phyloP scores from a whole-genome alignment of 495 filamentous ascomycete genomes.

The Tuber aestivum region DNA sequence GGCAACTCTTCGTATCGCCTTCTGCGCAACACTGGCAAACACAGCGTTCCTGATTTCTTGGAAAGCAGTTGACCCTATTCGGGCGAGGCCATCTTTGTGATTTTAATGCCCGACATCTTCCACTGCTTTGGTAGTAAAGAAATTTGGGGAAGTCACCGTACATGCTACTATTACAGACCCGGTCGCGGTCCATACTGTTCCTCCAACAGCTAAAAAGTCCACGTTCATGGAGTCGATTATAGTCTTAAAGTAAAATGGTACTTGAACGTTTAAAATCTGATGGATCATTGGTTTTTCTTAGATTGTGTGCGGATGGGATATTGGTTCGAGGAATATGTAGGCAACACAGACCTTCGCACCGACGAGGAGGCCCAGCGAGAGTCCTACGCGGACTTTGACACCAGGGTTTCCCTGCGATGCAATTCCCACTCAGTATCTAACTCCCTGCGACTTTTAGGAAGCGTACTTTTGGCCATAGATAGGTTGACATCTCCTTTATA shows the following conservation, averaged over 20 bases:
- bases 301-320: neutral
- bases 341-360: slow-evolving; percentile 62
- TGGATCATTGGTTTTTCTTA: slow-evolving; percentile 5
- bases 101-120: slow-evolving; percentile 10
- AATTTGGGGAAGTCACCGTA: slow-evolving; percentile 44
- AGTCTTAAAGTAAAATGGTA: slow-evolving; percentile 97
- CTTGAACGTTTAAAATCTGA: slow-evolving; percentile 86
- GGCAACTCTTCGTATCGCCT: slow-evolving; percentile 86
- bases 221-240: slow-evolving; percentile 98
- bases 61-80: slow-evolving; percentile 78
- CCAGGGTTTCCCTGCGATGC: slow-evolving; percentile 60
- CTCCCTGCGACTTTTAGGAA: neutral
- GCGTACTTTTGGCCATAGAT: slow-evolving; percentile 87
- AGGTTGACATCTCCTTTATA: slow-evolving; percentile 92
- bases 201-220: slow-evolving; percentile 73
- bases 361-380: slow-evolving; percentile 72
- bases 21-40: slow-evolving; percentile 94
- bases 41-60: slow-evolving; percentile 92
- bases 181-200: slow-evolving; percentile 79
- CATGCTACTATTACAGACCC: slow-evolving; percentile 87
- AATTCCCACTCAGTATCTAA: slow-evolving; percentile 12
- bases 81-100: slow-evolving; percentile 69
- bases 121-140: slow-evolving; percentile 1
- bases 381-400: slow-evolving; percentile 74
- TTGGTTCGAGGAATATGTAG: neutral